These are phyloP conservation scores for Colletotrichum lentis DNA, from an alignment of 2,329 filamentous ascomycete genomes.

Conservation along the genomic window DNA sequence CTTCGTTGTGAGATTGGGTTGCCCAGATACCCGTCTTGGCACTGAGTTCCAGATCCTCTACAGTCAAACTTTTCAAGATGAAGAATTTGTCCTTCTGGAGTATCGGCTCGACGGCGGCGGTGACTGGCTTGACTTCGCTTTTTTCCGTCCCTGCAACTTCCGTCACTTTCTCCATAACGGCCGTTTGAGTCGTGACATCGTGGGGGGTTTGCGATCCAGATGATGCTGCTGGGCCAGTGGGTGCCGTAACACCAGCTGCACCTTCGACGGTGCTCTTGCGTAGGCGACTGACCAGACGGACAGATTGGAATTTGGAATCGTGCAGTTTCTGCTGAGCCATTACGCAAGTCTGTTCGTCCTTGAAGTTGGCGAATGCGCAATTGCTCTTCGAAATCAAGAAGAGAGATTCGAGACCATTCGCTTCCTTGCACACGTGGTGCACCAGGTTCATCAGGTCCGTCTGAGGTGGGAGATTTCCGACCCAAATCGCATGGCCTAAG, in stretches of 20 bases:
- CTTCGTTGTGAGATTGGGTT: slow-evolving; percentile 92
- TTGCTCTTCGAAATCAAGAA: slow-evolving; percentile 98
- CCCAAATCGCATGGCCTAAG: slow-evolving; percentile 87
- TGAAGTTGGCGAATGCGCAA: slow-evolving; percentile 96
- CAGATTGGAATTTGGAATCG: slow-evolving; percentile 87
- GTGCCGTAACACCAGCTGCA: slow-evolving; percentile 57
- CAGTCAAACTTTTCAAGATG: slow-evolving; percentile 89
- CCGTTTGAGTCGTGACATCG: slow-evolving; percentile 7
- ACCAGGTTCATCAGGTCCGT: slow-evolving; percentile 86
- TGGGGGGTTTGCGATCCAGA: slow-evolving; percentile 30
- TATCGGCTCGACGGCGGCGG: slow-evolving; percentile 34
- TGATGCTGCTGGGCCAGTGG: slow-evolving; percentile 62
- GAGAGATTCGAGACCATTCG: slow-evolving; percentile 81
- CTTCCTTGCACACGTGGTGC: slow-evolving; percentile 84
- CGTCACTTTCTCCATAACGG: background rate
- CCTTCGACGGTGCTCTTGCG: slow-evolving; percentile 65
- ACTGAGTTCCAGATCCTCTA: slow-evolving; percentile 89
- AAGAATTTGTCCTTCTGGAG: slow-evolving; percentile 78
- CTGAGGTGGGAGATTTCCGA: slow-evolving; percentile 89
- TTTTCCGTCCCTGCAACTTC: slow-evolving; percentile 14
- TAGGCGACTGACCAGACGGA: slow-evolving; percentile 84
- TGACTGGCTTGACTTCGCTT: background rate
- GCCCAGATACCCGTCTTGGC: slow-evolving; percentile 91
- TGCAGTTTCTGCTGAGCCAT: slow-evolving; percentile 85
- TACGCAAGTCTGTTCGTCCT: slow-evolving; percentile 77